Evolutionary conservation across 169 alveolate species (phyloP).

Genomic region (Plasmodium vinckei): DNA sequence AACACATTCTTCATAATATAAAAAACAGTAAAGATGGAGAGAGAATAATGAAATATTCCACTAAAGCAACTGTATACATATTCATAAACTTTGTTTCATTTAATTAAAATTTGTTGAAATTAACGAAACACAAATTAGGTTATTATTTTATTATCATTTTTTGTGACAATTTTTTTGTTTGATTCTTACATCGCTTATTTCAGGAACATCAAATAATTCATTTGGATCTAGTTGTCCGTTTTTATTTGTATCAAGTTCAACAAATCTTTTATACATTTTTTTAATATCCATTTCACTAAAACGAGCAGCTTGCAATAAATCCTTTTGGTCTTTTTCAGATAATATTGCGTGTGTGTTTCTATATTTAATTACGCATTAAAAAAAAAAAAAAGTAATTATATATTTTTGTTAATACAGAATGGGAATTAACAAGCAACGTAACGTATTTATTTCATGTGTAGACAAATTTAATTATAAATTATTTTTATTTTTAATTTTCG

Average conservation of each 20-base stretch:
- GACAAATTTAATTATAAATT: no score
- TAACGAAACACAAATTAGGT: no score
- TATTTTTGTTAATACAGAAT: not conserved
- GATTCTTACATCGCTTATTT: conserved; percentile 89
- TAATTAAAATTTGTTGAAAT: no score
- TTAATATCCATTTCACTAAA: conserved; percentile 94
- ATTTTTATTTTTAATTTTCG: no score
- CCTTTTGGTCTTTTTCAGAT: conserved; percentile 84
- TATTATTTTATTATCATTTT: no score
- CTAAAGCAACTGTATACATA: no score
- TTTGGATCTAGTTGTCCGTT: conserved; percentile 96
- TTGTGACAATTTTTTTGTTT: not conserved
- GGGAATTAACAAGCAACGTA: no score
- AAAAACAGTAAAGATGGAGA: no score
- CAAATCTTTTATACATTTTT: conserved; percentile 93
- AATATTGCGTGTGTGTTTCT: conserved; percentile 69
- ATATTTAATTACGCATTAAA: conserved; percentile 4
- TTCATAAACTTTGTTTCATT: no score
- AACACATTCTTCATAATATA: no score
- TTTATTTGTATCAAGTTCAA: conserved; percentile 93
- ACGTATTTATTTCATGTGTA: no score
- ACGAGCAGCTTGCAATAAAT: conserved; percentile 88
- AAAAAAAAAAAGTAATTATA: conserved; percentile 1
- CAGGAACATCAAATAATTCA: conserved; percentile 96
- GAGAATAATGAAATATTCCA: no score